These are phyloP conservation scores for Candida yuanshanica DNA, from an alignment of 805 yeast genomes.

Conservation along the genomic window DNA sequence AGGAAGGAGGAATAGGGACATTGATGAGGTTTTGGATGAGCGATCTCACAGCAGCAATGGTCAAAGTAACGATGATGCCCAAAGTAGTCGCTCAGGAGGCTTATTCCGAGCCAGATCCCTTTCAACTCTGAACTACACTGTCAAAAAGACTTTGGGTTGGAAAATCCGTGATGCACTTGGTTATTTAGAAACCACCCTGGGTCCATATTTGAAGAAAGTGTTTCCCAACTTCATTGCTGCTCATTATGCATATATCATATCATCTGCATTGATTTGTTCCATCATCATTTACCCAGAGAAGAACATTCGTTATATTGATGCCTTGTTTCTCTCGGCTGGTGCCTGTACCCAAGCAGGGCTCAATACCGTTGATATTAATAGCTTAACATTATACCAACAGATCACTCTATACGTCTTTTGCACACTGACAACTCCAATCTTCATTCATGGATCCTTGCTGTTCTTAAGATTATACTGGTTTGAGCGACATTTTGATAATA, in stretches of 20 bases:
- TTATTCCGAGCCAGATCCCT: conserved; percentile 10
- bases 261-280: conserved; percentile 59
- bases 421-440: conserved; percentile 76
- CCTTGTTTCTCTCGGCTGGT: conserved; percentile 69
- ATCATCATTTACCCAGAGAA: conserved; percentile 71
- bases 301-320: conserved; percentile 67
- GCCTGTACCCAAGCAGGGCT: conserved; percentile 90
- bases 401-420: conserved; percentile 58
- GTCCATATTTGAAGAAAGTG: conserved; percentile 32
- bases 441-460: conserved; percentile 74
- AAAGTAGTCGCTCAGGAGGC: too few relatives aligned
- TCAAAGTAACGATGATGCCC: not conserved
- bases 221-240: conserved; percentile 48
- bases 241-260: conserved; percentile 67
- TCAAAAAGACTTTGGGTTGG: conserved; percentile 34
- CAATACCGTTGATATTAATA: conserved; percentile 69
- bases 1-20: not conserved
- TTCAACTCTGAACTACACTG: conserved; percentile 10
- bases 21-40: not conserved
- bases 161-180: conserved; percentile 33
- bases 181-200: conserved; percentile 22
- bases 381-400: conserved; percentile 71
- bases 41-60: not conserved
- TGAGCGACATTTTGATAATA: conserved; percentile 79
- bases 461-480: conserved; percentile 83